These are phyloP conservation scores for Ostreobium quekettii DNA, from an alignment of 139 green algal species.

Conservation along the genomic window DNA sequence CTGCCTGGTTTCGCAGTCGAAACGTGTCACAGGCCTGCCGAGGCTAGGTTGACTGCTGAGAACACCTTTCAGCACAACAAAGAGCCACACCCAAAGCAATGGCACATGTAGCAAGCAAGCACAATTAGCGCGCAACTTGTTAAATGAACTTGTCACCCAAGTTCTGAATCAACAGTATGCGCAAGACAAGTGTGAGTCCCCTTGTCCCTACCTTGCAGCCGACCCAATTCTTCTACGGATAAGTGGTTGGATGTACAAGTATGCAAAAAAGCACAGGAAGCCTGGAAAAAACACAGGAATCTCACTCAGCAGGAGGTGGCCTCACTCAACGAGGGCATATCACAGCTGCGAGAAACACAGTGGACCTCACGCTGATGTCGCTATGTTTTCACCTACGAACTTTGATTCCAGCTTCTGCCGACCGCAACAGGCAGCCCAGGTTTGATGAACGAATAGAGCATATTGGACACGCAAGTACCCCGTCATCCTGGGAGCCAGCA, in stretches of 20 bases:
- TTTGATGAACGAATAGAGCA: neutral
- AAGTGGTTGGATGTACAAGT: slow-evolving; percentile 71
- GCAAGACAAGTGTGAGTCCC: no score
- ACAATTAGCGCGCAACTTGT: no score
- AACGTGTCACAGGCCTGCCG: no score
- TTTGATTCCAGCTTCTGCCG: neutral
- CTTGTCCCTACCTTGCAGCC: slow-evolving; percentile 43
- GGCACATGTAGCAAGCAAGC: no score
- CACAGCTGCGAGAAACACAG: neutral
- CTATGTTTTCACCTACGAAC: neutral
- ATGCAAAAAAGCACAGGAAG: slow-evolving; percentile 44
- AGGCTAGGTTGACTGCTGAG: no score
- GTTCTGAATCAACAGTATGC: no score
- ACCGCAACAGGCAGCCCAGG: slow-evolving; percentile 8
- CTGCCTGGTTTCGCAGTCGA: no score
- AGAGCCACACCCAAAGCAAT: no score
- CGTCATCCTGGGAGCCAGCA: no score
- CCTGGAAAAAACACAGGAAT: slow-evolving; percentile 20
- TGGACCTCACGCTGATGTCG: neutral
- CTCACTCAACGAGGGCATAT: neutral
- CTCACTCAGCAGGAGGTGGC: neutral
- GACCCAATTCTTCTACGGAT: slow-evolving; percentile 62
- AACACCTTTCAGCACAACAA: no score
- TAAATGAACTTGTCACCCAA: no score
- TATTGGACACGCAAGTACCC: no score